Base-by-base conservation (phyloP, 169 alveolate species). In the Amoebophrya sp. region DNA sequence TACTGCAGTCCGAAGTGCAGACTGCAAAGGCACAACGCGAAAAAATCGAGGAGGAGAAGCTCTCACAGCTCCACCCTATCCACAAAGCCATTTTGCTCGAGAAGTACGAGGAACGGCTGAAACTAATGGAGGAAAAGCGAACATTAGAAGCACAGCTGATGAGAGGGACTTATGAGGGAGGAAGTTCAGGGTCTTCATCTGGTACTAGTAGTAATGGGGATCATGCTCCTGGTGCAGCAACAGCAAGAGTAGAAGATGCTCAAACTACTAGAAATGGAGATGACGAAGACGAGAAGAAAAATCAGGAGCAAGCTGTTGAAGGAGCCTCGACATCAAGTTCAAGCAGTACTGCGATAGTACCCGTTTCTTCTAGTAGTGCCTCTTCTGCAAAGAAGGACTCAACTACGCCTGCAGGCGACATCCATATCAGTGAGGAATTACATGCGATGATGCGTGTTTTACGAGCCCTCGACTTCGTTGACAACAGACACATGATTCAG, bases 361-460 rank as follows among this genome's bases (percentile, higher is more conserved):
- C n/a, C n/a, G n/a, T n/a, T n/a, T n/a, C n/a, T n/a, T n/a, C n/a
- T n/a, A n/a, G n/a, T n/a, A n/a, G n/a, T n/a, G n/a, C n/a, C n/a
- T n/a, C n/a, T n/a, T n/a, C n/a, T n/a, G n/a, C n/a, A n/a, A n/a
- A n/a, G n/a, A n/a, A n/a, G n/a, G n/a, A n/a, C n/a, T n/a, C n/a
- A n/a, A 12, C 65, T 47, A 47, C 65, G 6, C 18, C 65, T 12
- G 18, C 6, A 47, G 65, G 6, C 65, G 65, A 47, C 6, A 47
- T 47, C 65, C 29, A 47, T 18, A 47, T 36, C 83, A 92, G 89
- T 29, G 97, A 96, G 33, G 99, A 97, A 90, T 96, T 98, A 77
- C 97, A 96, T 47, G 96, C 96, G 89, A 98, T 98, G 99, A 97
- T 97, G 93, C 96, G 98, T 89, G 99, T 98, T 33, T 93, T 98